Conservation (phyloP, 1,284 basidiomycete genomes). For the Puccinia novopanici region DNA sequence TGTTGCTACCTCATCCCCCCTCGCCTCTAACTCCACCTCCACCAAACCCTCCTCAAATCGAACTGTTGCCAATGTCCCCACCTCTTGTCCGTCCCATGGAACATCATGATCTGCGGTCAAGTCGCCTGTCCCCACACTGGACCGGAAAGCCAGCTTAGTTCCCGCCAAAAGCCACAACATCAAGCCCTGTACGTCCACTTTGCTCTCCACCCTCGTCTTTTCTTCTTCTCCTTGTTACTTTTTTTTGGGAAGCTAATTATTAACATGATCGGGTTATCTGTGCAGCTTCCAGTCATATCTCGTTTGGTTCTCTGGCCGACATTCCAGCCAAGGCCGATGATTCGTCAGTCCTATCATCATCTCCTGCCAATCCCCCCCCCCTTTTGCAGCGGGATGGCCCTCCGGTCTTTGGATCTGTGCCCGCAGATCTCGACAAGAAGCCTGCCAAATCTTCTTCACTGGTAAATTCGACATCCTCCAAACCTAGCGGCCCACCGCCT, state of each 20-base stretch:
- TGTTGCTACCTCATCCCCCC: slow-evolving; percentile 32
- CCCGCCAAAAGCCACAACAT: slow-evolving; percentile 45
- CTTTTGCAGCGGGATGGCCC: slow-evolving; percentile 40
- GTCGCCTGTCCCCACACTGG: slow-evolving; percentile 24
- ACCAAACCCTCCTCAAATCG: not conserved
- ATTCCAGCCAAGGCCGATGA: slow-evolving; percentile 32
- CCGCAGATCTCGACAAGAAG: slow-evolving; percentile 24
- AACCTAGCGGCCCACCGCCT: slow-evolving; percentile 24
- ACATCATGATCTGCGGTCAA: slow-evolving; percentile 12
- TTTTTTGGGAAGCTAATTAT: not conserved
- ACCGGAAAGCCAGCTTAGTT: slow-evolving; percentile 36
- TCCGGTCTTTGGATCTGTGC: slow-evolving; percentile 48
- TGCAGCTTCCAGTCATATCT: slow-evolving; percentile 43
- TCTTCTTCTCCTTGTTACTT: not conserved
- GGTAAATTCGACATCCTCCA: slow-evolving; percentile 17
- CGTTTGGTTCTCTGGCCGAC: slow-evolving; percentile 49
- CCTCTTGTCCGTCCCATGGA: slow-evolving; percentile 32
- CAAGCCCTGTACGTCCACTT: slow-evolving; percentile 36
- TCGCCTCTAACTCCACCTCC: slow-evolving; percentile 9
- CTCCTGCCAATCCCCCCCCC: slow-evolving; percentile 48
- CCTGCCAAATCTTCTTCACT: slow-evolving; percentile 14
- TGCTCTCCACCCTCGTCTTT: not conserved
- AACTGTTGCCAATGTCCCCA: slow-evolving; percentile 5
- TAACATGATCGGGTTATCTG: not conserved
- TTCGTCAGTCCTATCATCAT: slow-evolving; percentile 41